Conservation (phyloP, 169 alveolate genomes). For the Eimeria praecox region DNA sequence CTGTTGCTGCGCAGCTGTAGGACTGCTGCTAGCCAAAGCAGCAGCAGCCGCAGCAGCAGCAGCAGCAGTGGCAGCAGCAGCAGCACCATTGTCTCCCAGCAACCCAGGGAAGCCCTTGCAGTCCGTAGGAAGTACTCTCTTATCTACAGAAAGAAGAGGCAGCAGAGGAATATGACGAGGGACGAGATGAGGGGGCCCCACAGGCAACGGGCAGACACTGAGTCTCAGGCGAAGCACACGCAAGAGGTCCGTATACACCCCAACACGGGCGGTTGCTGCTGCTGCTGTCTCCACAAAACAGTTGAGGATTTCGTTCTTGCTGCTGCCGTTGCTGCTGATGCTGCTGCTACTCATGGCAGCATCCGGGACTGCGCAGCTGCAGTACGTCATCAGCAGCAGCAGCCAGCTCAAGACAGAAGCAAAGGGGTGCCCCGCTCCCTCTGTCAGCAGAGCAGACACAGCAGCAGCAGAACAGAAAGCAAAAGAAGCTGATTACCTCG, state of each 20-base stretch:
- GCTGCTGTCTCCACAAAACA: constrained; percentile 43
- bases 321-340: constrained; percentile 28
- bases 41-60: background rate
- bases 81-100: background rate
- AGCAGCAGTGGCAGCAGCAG: constrained; percentile 9
- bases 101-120: constrained; percentile 1
- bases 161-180: constrained; percentile 47
- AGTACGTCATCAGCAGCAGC: constrained; percentile 74
- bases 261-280: constrained; percentile 56
- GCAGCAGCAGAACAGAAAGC: constrained; percentile 17
- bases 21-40: constrained; percentile 1
- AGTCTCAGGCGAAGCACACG: constrained; percentile 68
- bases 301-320: constrained; percentile 12
- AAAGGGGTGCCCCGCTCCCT: constrained; percentile 61
- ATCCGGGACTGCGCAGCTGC: constrained; percentile 66
- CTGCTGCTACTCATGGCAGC: constrained; percentile 34
- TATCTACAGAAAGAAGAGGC: constrained; percentile 75
- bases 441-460: constrained; percentile 45
- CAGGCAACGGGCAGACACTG: constrained; percentile 57
- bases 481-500: background rate
- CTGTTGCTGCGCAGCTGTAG: constrained; percentile 23
- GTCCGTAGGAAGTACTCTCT: constrained; percentile 38
- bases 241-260: constrained; percentile 50
- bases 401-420: constrained; percentile 58
- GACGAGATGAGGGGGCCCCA: constrained; percentile 79